Conservation (phyloP, 345 rosid genomes). For the Syzygium jambos region DNA sequence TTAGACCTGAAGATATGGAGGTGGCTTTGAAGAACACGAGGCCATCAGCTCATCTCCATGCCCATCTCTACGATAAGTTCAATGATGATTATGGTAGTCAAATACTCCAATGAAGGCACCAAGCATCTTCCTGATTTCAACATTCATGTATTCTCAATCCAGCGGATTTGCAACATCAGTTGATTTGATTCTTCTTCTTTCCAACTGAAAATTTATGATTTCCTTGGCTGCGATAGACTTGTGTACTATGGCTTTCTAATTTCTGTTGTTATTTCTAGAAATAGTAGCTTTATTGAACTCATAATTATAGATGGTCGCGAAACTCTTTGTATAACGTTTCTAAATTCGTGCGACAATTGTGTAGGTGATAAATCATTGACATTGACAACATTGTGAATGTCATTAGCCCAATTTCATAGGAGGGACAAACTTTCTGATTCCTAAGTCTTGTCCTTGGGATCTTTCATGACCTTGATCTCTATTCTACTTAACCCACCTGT, state of each 20-base stretch:
- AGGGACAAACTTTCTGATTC: not conserved
- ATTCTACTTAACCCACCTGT: not conserved
- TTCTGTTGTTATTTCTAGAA: not conserved
- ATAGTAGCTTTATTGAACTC: not conserved
- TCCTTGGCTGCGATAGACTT: not conserved
- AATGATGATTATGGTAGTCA: conserved; percentile 93
- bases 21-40: conserved; percentile 76
- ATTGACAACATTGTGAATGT: not conserved
- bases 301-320: not conserved
- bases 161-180: not conserved
- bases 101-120: conserved; percentile 40
- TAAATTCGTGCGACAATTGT: not conserved
- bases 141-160: not conserved
- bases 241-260: not conserved
- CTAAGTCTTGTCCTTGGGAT: not conserved
- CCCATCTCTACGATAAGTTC: conserved; percentile 80
- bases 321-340: not conserved
- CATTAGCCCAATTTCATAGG: not conserved
- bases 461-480: not conserved
- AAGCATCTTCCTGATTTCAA: not conserved
- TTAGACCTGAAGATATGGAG: conserved; percentile 57
- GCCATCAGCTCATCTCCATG: conserved; percentile 91
- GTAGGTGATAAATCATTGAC: not conserved
- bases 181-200: not conserved
- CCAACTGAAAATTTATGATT: not conserved